phyloP scores from a whole-genome alignment of 352 stramenopile genomes.

The Globisporangium recalcitrans region DNA sequence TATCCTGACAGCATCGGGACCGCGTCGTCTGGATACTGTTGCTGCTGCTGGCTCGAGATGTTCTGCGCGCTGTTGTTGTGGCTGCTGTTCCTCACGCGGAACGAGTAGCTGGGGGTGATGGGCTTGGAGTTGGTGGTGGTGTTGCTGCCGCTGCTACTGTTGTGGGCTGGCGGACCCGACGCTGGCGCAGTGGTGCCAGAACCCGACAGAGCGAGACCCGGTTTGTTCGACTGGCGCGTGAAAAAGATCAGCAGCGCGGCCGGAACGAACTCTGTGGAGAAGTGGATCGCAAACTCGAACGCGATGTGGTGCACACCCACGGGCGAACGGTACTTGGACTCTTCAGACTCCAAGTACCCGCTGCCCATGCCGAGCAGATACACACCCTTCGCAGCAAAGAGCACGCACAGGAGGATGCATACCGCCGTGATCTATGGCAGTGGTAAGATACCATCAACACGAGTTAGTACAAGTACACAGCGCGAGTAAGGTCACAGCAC shows the following conservation, averaged over 20 bases:
- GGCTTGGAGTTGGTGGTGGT: slow-evolving; percentile 30
- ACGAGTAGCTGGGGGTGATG: slow-evolving; percentile 33
- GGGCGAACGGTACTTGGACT: slow-evolving; percentile 54
- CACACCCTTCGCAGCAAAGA: slow-evolving; percentile 60
- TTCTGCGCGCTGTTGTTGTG: slow-evolving; percentile 25
- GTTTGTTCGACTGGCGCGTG: slow-evolving; percentile 32
- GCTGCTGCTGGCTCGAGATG: slow-evolving; percentile 14
- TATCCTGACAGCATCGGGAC: slow-evolving; percentile 54
- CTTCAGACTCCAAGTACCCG: slow-evolving; percentile 51
- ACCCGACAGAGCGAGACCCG: slow-evolving; percentile 22
- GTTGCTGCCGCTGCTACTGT: slow-evolving; percentile 20
- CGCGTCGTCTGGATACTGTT: slow-evolving; percentile 41
- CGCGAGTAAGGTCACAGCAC: too few relatives aligned
- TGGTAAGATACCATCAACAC: slow-evolving; percentile 6
- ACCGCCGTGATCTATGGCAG: slow-evolving; percentile 69
- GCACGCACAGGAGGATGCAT: slow-evolving; percentile 61
- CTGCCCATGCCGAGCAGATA: slow-evolving; percentile 73
- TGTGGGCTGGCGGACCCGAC: slow-evolving; percentile 11
- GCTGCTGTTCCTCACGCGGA: slow-evolving; percentile 29
- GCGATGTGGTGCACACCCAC: slow-evolving; percentile 62
- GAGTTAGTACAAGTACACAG: slow-evolving; percentile 11
- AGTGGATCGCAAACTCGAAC: slow-evolving; percentile 70
- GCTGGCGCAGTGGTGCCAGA: slow-evolving; percentile 24
- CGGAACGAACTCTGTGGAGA: slow-evolving; percentile 69
- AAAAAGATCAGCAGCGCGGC: slow-evolving; percentile 63